These are phyloP conservation scores for Mucor racemosus DNA, from an alignment of 371 early-diverging fungal species.

Conservation along the genomic window DNA sequence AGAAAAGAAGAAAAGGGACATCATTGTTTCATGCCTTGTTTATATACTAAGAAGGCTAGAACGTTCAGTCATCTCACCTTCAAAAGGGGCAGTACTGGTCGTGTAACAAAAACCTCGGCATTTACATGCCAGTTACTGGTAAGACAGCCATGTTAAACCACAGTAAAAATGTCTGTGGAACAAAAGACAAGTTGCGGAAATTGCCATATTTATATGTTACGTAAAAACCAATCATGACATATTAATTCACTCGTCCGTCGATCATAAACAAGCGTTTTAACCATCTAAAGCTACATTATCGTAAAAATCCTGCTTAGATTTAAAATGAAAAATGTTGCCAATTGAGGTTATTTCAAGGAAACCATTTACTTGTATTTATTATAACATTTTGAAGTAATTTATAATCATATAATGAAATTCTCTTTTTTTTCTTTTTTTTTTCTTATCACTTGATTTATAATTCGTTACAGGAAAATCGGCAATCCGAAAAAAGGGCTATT, in stretches of 20 bases:
- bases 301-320: not conserved
- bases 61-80: slow-evolving; percentile 16
- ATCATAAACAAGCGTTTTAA: not conserved
- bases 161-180: not conserved
- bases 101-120: slow-evolving; percentile 4
- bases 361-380: not conserved
- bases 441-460: not conserved
- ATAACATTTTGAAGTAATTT: not conserved
- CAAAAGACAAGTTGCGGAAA: not conserved
- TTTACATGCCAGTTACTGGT: not conserved
- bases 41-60: slow-evolving; percentile 19
- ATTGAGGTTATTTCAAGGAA: not conserved
- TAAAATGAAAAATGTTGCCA: not conserved
- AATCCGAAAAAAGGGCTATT: not conserved
- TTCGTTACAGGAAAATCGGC: not conserved
- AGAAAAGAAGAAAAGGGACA: not conserved
- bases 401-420: no score
- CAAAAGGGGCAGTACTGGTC: slow-evolving; percentile 4
- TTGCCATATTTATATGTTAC: not conserved
- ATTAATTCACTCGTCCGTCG: not conserved
- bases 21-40: not conserved
- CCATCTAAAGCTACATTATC: not conserved
- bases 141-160: not conserved
- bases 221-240: not conserved
- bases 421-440: no score